Conservation (phyloP, 129 eudicot genomes). For the Solidago caesia region DNA sequence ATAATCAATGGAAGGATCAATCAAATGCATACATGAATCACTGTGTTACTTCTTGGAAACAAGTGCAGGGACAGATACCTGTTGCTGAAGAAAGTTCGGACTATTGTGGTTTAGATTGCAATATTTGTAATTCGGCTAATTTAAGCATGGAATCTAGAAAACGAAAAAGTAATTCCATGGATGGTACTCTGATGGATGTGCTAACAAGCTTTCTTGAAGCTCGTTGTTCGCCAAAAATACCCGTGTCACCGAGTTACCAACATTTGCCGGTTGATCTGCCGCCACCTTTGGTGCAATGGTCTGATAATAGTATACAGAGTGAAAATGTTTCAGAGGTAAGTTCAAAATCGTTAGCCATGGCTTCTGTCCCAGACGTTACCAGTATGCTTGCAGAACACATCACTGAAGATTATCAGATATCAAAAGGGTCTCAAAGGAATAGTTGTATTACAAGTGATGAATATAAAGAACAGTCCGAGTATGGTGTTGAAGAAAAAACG, state of each 20-base stretch:
- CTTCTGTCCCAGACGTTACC: neutral
- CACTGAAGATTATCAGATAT: neutral
- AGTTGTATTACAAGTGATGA: conserved; percentile 12
- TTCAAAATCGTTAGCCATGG: neutral
- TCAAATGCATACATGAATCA: conserved; percentile 13
- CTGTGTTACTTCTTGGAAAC: neutral
- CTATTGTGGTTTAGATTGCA: conserved; percentile 33
- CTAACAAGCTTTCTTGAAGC: conserved; percentile 18
- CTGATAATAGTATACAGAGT: neutral
- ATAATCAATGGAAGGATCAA: conserved; percentile 15
- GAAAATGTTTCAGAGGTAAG: neutral
- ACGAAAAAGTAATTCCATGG: conserved; percentile 18
- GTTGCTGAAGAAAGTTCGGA: conserved; percentile 12
- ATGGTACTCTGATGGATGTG: conserved; percentile 23
- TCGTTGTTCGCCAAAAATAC: conserved; percentile 14
- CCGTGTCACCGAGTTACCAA: neutral
- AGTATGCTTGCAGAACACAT: neutral
- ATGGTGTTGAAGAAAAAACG: conserved; percentile 24
- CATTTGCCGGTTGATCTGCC: neutral
- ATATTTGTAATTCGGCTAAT: conserved; percentile 38
- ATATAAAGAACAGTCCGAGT: neutral
- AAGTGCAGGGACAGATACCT: conserved; percentile 6
- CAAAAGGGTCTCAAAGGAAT: conserved; percentile 5
- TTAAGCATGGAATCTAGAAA: conserved; percentile 22
- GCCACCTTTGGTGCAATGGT: conserved; percentile 25